Conservation (phyloP, 495 filamentous ascomycete genomes). For the Penicillium manginii region DNA sequence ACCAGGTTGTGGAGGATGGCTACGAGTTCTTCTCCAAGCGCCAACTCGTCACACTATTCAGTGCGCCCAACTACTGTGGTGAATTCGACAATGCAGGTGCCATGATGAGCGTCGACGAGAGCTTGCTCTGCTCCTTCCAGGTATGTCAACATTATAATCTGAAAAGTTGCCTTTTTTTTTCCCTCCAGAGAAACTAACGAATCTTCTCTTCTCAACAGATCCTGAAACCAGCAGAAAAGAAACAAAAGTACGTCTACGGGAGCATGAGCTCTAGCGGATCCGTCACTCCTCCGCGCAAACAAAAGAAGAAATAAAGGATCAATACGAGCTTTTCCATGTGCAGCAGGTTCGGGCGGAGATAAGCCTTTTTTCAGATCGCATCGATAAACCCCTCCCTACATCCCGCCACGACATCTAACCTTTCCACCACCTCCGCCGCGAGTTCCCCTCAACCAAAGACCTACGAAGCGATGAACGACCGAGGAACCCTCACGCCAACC, state of each 20-base stretch:
- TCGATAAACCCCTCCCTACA: constrained; percentile 19
- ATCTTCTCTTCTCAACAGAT: constrained; percentile 61
- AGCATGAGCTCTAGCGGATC: constrained; percentile 84
- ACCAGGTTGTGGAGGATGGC: constrained; percentile 98
- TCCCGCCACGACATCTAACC: constrained; percentile 26
- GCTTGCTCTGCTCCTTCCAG: constrained; percentile 98
- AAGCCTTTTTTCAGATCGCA: constrained; percentile 44
- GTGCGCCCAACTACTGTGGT: constrained; percentile 98
- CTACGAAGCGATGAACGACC: constrained; percentile 40
- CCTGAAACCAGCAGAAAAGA: constrained; percentile 99
- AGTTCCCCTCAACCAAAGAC: constrained; percentile 22
- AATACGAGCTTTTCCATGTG: constrained; percentile 82
- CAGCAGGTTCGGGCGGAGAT: constrained; percentile 98
- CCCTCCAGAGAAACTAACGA: not conserved
- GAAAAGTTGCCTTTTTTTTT: constrained; percentile 18
- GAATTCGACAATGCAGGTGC: constrained; percentile 99
- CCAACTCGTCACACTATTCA: constrained; percentile 96
- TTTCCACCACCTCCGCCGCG: constrained; percentile 26
- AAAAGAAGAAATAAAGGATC: constrained; percentile 78
- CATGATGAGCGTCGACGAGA: constrained; percentile 99
- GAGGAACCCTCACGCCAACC: constrained; percentile 28
- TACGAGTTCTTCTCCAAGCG: constrained; percentile 99
- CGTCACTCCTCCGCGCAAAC: constrained; percentile 89
- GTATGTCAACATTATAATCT: constrained; percentile 49
- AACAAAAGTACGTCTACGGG: constrained; percentile 99